Conservation (phyloP, 2,329 filamentous ascomycete genomes). For the Colletotrichum lentis region DNA sequence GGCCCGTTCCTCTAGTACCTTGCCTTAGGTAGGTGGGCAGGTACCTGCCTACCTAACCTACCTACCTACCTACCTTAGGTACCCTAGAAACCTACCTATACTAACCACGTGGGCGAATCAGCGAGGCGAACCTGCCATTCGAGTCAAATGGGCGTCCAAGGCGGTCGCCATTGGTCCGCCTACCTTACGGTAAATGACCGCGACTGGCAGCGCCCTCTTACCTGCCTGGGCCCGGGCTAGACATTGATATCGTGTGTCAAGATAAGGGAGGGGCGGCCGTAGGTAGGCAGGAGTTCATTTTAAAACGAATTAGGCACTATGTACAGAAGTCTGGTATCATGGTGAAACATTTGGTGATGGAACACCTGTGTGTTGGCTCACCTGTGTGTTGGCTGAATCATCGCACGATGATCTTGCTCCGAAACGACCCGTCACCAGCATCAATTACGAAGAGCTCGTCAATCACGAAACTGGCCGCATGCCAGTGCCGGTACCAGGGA, state of each 20-base stretch:
- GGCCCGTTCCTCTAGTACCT: conserved; percentile 31
- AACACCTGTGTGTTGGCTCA: neutral
- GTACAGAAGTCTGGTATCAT: neutral
- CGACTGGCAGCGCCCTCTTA: neutral
- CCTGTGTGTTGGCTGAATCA: neutral
- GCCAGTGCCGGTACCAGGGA: conserved; percentile 6
- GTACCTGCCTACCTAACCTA: no score
- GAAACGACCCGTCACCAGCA: neutral
- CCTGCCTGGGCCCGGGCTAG: neutral
- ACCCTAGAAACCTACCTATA: neutral
- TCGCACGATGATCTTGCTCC: neutral
- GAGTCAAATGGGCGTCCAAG: conserved; percentile 11
- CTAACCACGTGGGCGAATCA: conserved; percentile 31
- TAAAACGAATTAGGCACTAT: no score
- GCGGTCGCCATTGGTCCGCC: conserved; percentile 26
- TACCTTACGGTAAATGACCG: conserved; percentile 1
- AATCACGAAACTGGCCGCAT: conserved; percentile 13
- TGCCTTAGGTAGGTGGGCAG: no score
- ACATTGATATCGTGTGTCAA: neutral
- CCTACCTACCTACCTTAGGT: no score
- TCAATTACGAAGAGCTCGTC: conserved; percentile 2
- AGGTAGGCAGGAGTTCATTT: no score
- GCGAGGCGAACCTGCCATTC: conserved; percentile 20
- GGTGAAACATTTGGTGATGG: neutral
- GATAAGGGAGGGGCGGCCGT: no score